Conservation (phyloP, 1,284 basidiomycete species). For the Cutaneotrichosporon mucoides region DNA sequence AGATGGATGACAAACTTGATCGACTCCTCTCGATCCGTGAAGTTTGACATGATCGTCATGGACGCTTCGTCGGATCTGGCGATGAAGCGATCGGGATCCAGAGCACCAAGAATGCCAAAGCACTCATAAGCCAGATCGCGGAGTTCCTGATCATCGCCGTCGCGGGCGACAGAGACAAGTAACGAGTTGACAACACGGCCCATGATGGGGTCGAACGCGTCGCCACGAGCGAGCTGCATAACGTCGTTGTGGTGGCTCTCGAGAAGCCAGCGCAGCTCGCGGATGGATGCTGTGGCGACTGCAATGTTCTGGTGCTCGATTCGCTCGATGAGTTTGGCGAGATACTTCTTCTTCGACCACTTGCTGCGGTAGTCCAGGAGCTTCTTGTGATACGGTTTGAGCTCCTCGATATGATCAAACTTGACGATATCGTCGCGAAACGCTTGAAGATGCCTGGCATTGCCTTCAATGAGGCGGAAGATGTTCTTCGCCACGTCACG, state of each 20-base stretch:
- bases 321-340: constrained; percentile 70
- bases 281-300: constrained; percentile 70
- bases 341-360: constrained; percentile 57
- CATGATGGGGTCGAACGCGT: constrained; percentile 76
- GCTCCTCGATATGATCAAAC: constrained; percentile 64
- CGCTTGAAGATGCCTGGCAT: constrained; percentile 52
- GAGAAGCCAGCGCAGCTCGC: constrained; percentile 70
- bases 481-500: constrained; percentile 59
- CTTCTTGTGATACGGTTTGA: constrained; percentile 55
- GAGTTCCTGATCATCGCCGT: constrained; percentile 63
- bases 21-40: constrained; percentile 74
- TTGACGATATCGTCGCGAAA: constrained; percentile 76
- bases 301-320: constrained; percentile 75
- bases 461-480: constrained; percentile 68
- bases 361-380: constrained; percentile 55
- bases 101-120: constrained; percentile 87
- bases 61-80: constrained; percentile 54
- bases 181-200: constrained; percentile 68
- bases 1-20: constrained; percentile 79
- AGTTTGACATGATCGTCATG: constrained; percentile 77
- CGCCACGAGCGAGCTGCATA: constrained; percentile 68
- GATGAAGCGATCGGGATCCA: constrained; percentile 86
- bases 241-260: constrained; percentile 54
- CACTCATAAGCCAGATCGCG: constrained; percentile 77
- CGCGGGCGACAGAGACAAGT: constrained; percentile 67